Conservation (phyloP, 2,329 filamentous ascomycete genomes). For the Keithomyces neogunnii region DNA sequence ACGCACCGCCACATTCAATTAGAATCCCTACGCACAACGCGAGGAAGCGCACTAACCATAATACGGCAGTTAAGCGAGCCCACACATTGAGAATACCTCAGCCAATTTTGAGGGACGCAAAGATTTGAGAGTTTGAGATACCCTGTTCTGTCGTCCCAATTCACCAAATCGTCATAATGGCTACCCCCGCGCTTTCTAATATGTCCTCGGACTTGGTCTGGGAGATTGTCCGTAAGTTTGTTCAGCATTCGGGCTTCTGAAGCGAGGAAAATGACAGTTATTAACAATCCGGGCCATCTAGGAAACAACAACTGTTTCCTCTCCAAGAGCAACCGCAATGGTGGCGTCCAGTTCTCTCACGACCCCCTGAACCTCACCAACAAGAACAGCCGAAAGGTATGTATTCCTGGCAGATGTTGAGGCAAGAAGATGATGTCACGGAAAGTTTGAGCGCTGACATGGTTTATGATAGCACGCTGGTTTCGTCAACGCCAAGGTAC, state of each 20-base stretch:
- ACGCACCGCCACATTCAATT: conserved; percentile 11
- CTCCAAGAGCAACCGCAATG: conserved; percentile 76
- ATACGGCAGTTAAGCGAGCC: conserved; percentile 27
- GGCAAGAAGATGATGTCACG: neutral
- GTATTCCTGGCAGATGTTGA: neutral
- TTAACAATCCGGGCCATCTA: conserved; percentile 27
- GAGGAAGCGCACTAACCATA: conserved; percentile 18
- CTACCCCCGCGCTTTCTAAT: conserved; percentile 53
- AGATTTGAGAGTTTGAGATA: conserved; percentile 13
- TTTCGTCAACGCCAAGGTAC: conserved; percentile 89
- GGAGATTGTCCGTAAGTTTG: conserved; percentile 89
- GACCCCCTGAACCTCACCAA: conserved; percentile 92
- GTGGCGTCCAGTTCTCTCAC: conserved; percentile 83
- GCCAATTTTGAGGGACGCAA: conserved; percentile 17
- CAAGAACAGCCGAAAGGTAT: conserved; percentile 84
- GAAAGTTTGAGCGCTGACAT: conserved; percentile 23
- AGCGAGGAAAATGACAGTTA: neutral
- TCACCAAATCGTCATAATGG: conserved; percentile 42
- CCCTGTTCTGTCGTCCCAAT: conserved; percentile 14
- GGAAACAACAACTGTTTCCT: conserved; percentile 85
- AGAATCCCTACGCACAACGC: conserved; percentile 12
- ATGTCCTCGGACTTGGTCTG: conserved; percentile 88
- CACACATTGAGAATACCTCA: conserved; percentile 27
- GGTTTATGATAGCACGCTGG: conserved; percentile 62
- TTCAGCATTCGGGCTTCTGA: neutral